Conservation (phyloP, 352 stramenopile genomes). For the Globisporangium lucens region DNA sequence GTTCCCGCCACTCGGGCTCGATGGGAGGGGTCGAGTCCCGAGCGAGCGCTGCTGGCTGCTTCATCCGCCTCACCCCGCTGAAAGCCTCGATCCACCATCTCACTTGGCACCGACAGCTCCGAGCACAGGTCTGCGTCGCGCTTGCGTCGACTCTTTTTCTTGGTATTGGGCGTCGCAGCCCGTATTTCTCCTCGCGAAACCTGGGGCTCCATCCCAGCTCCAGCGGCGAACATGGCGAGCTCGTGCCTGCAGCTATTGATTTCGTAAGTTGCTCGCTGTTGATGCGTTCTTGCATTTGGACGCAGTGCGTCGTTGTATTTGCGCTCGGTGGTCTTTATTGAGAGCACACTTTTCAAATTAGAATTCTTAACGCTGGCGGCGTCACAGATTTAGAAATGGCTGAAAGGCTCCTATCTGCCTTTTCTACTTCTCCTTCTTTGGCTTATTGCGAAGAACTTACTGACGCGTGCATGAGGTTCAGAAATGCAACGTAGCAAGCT, state of each 20-base stretch:
- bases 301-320: not conserved
- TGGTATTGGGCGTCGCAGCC: not conserved
- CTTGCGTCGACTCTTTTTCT: slow-evolving; percentile 25
- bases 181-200: not conserved
- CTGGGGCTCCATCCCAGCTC: not conserved
- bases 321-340: not conserved
- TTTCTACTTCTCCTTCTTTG: no score
- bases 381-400: not conserved
- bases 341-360: not conserved
- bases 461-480: slow-evolving; percentile 24
- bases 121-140: not conserved
- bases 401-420: no score
- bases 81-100: not conserved
- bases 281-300: not conserved
- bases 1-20: not conserved
- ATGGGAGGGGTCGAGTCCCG: slow-evolving; percentile 1
- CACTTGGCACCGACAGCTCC: not conserved
- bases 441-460: not conserved
- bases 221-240: not conserved
- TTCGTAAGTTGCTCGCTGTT: not conserved
- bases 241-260: not conserved
- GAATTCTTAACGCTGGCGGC: not conserved
- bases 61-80: not conserved
- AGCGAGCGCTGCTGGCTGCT: not conserved
- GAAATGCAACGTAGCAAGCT: slow-evolving; percentile 47